Conservation (phyloP, 495 filamentous ascomycete species). For the Sabuloglossum arenarium region DNA sequence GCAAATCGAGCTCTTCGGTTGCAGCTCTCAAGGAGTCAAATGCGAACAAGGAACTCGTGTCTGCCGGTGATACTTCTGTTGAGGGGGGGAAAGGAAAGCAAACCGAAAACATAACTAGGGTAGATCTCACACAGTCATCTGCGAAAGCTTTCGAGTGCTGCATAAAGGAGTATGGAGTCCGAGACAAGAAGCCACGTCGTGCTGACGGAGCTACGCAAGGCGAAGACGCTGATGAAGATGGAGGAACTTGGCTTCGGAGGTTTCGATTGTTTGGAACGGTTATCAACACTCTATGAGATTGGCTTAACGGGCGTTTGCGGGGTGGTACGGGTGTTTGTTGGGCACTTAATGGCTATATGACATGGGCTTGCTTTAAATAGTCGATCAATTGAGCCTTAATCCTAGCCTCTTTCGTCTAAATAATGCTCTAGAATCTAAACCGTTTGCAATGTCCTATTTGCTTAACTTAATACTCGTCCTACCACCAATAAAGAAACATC, state of each 20-base stretch:
- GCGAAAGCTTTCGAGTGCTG: conserved; percentile 35
- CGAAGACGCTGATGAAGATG: conserved; percentile 11
- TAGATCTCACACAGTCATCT: conserved; percentile 8
- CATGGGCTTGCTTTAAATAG: no score
- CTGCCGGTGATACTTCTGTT: not conserved
- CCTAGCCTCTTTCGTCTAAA: no score
- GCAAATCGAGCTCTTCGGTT: conserved; percentile 18
- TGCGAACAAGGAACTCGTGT: not conserved
- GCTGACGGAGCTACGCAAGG: not conserved
- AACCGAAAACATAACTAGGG: not conserved
- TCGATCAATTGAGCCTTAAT: no score
- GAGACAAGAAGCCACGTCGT: conserved; percentile 8
- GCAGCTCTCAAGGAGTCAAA: not conserved
- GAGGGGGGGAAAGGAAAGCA: not conserved
- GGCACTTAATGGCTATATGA: no score
- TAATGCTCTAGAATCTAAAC: no score
- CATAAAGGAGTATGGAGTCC: conserved; percentile 38
- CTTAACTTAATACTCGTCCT: no score
- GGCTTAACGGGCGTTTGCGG: no score
- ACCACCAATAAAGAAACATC: no score
- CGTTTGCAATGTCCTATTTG: no score
- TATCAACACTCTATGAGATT: conserved; percentile 15
- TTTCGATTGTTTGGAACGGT: conserved; percentile 34
- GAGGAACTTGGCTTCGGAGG: conserved; percentile 24
- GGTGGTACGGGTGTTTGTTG: no score